Percentiles rank a stretch among this genome's conserved stretches.
Evolutionary conservation across 345 rosid species (phyloP).

Genomic region (Eucalyptus lansdowneana): DNA sequence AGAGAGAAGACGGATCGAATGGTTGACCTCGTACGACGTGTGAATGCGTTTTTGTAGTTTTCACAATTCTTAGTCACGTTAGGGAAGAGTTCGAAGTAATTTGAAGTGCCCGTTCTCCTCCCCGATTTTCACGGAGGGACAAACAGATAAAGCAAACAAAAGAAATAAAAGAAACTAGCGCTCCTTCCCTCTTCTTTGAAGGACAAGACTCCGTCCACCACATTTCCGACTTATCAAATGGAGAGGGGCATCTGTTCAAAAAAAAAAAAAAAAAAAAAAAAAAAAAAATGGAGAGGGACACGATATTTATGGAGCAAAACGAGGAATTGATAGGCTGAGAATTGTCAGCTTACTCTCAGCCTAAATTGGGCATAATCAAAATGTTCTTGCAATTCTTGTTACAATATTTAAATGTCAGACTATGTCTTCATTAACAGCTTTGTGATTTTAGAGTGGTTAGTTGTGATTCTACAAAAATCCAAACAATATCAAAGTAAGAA

Average conservation of each 20-base stretch:
- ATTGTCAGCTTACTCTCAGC: neutral
- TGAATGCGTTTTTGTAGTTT: neutral
- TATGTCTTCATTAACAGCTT: rapidly evolving
- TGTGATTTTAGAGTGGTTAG: neutral
- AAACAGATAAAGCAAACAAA: neutral
- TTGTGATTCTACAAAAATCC: neutral
- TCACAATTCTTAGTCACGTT: too few species aligned
- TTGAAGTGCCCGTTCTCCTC: too few species aligned
- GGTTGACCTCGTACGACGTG: neutral
- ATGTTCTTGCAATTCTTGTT: too few species aligned
- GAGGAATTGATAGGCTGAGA: neutral
- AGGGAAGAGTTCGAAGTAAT: too few species aligned
- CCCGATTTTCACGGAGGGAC: neutral
- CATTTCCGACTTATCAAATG: neutral
- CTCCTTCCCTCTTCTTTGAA: too few species aligned
- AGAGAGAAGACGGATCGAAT: neutral
- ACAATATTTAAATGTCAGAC: neutral
- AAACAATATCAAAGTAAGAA: neutral
- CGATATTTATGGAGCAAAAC: neutral
- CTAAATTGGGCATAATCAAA: neutral
- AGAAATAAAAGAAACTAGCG: neutral
- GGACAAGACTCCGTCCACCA: neutral
- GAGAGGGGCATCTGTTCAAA: neutral
- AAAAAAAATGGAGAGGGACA: neutral
- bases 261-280: too few species aligned